Conservation (phyloP, 1,284 basidiomycete genomes). For the Termitomyces sp. region DNA sequence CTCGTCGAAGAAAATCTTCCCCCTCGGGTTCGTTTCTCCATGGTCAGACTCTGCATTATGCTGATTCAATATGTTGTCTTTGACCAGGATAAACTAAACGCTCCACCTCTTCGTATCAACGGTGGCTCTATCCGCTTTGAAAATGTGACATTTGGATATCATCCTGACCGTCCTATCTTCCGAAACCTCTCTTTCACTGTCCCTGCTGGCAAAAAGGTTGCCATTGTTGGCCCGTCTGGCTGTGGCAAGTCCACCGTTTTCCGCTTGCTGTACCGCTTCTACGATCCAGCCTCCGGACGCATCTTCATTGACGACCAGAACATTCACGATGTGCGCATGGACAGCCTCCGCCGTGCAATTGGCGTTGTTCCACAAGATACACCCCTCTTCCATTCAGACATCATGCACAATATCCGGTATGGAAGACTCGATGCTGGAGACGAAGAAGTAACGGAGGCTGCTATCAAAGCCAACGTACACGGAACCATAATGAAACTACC, state of each 20-base stretch:
- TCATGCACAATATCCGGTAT: conserved; percentile 94
- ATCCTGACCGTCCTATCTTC: conserved; percentile 89
- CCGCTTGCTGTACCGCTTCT: conserved; percentile 92
- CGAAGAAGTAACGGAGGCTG: conserved; percentile 82
- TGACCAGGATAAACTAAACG: conserved; percentile 59
- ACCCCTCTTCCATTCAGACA: conserved; percentile 92
- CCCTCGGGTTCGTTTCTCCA: conserved; percentile 47
- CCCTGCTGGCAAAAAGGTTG: conserved; percentile 93
- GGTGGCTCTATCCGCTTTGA: conserved; percentile 92
- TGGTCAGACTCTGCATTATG: not conserved
- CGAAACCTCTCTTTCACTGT: conserved; percentile 84
- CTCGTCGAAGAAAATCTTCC: conserved; percentile 81
- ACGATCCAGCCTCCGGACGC: conserved; percentile 75
- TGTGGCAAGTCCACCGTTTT: conserved; percentile 99
- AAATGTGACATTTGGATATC: conserved; percentile 90
- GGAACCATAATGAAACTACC: conserved; percentile 77
- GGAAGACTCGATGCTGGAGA: conserved; percentile 87
- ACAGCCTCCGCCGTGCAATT: conserved; percentile 70
- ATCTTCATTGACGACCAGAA: conserved; percentile 89
- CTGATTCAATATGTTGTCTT: not conserved
- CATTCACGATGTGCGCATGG: conserved; percentile 69
- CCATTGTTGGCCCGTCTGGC: conserved; percentile 94
- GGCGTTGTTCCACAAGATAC: conserved; percentile 99
- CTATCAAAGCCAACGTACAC: conserved; percentile 85
- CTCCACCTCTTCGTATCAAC: conserved; percentile 63